These are phyloP conservation scores for Perkinsus chesapeaki DNA, from an alignment of 169 alveolate species.

Conservation along the genomic window DNA sequence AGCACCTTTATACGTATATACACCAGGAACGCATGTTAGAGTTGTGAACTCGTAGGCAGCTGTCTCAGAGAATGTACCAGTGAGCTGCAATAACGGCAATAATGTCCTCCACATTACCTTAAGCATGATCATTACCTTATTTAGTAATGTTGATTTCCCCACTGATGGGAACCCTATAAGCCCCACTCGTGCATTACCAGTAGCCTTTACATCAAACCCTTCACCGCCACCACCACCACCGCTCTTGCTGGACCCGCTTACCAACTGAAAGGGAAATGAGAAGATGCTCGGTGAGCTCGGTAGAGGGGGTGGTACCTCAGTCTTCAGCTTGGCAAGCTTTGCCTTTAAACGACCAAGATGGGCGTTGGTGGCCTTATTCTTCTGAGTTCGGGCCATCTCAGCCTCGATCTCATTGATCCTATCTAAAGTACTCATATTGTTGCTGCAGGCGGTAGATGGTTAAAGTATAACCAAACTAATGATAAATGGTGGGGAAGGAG, in stretches of 20 bases:
- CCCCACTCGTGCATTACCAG: slow-evolving; percentile 99
- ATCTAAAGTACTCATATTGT: neutral
- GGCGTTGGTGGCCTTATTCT: slow-evolving; percentile 95
- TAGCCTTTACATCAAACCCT: slow-evolving; percentile 86
- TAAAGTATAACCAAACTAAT: neutral
- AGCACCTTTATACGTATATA: slow-evolving; percentile 76
- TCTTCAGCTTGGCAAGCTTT: slow-evolving; percentile 83
- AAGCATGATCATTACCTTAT: slow-evolving; percentile 48
- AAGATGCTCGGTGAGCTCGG: no score
- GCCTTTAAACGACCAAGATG: slow-evolving; percentile 97
- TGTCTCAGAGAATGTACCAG: slow-evolving; percentile 88
- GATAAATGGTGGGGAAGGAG: neutral
- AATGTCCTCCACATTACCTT: neutral
- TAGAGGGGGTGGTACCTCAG: slow-evolving; percentile 69
- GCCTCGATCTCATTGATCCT: slow-evolving; percentile 79
- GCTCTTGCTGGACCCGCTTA: slow-evolving; percentile 44
- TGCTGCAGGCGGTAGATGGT: neutral
- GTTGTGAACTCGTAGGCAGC: slow-evolving; percentile 99
- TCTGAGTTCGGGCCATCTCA: slow-evolving; percentile 97
- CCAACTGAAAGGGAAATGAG: slow-evolving; percentile 31
- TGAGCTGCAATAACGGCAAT: neutral
- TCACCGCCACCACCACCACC: slow-evolving; percentile 82
- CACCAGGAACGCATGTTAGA: slow-evolving; percentile 98
- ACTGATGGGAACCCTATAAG: slow-evolving; percentile 99
- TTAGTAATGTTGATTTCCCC: slow-evolving; percentile 93